Evolutionary conservation across 305 asterid genomes (phyloP).

Genomic region (Solanum chacoense): DNA sequence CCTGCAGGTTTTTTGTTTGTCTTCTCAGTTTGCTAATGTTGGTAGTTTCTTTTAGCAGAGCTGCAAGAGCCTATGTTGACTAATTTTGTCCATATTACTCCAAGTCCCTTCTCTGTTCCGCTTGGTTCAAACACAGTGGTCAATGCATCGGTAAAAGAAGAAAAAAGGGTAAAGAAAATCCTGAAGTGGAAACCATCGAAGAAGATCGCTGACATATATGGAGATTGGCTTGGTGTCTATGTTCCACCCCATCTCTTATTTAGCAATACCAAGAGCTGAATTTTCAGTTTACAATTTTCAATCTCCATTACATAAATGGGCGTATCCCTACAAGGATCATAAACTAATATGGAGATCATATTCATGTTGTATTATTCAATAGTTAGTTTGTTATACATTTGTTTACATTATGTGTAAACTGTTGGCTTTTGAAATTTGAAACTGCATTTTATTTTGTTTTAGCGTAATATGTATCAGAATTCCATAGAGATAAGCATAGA

Average conservation of each 20-base stretch:
- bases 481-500: not conserved
- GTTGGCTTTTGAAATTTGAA: not conserved
- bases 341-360: not conserved
- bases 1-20: not conserved
- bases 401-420: not conserved
- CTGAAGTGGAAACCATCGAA: not conserved
- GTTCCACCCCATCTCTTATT: constrained; percentile 23
- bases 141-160: not conserved
- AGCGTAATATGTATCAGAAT: too few species aligned
- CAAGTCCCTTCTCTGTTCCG: constrained; percentile 18
- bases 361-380: not conserved
- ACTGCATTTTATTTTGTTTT: not conserved
- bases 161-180: not conserved
- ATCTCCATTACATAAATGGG: not conserved
- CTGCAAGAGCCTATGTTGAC: constrained; percentile 11
- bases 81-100: constrained; percentile 7
- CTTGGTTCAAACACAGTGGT: not conserved
- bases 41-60: constrained; percentile 20
- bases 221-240: constrained; percentile 20
- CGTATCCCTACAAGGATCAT: not conserved
- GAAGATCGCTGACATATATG: constrained; percentile 23
- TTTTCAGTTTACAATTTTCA: not conserved
- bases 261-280: not conserved
- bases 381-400: not conserved
- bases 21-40: not conserved